Base-by-base conservation (phyloP, 805 yeast species). In the Zygosaccharomyces bisporus region DNA sequence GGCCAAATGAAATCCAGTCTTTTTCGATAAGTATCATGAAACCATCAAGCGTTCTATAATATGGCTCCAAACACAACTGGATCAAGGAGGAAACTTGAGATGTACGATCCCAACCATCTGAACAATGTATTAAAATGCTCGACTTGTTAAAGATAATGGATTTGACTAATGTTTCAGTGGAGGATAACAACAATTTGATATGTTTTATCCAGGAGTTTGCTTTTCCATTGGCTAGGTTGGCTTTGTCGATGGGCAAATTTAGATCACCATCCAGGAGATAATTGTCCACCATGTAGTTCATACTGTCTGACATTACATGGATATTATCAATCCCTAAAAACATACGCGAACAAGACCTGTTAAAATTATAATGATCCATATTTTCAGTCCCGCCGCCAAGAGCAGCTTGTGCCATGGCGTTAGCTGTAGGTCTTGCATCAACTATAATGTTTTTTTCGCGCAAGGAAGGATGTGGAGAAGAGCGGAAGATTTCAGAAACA, bases 31-130 rank as follows among this genome's bases (percentile, higher is more conserved):
- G 69, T 0, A 81, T 75, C 67, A 85, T 83, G 58, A 93, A 89
- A 2, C 99, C 99, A 46, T 88, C 83, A 2, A 86, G 52, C 0
- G 98, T 90, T 52, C 99, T 73, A 64, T 75, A 93, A 60, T 78
- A 87, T 0, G 98, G 97, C 62, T 93, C 98, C 6, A 90, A 70
- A 58, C 96, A 86, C 4, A 93, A 66, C 64, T 91, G 91, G 18
- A 90, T 78, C 49, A 93, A 68, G 2, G 96, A 83, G 4, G 89
- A 75, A 1, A 90, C 77, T 60, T 93, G 98, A 0, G 97, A 80
- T 0, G 99, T 93, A 46, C 99, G 72, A 61, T 93, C 99, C 99
- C 99, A 93, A 1, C 99, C 99, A 68, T 93, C 99, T 0, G 97
- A 88, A 62, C 99, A 93, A 68, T 93, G 99, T 5, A 93, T 76